Percentiles rank a stretch among this genome's conserved stretches.
Conservation (phyloP, 148 eudicot species). For the Selenicereus undatus region DNA sequence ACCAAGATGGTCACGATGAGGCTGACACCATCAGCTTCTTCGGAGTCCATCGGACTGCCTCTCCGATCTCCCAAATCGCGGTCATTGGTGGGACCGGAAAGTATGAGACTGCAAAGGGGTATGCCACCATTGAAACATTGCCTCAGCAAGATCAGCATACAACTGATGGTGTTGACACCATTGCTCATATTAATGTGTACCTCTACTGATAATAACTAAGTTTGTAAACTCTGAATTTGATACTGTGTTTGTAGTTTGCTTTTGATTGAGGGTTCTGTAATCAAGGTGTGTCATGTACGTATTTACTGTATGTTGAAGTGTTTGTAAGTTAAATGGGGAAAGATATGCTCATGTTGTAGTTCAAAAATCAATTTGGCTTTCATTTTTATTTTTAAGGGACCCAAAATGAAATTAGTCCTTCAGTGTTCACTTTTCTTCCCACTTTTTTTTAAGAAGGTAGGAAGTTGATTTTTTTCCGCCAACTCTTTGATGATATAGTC, state of each 20-base stretch:
- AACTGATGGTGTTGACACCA: constrained; percentile 90
- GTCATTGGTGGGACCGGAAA: constrained; percentile 85
- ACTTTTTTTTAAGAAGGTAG: too few relatives aligned
- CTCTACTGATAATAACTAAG: constrained; percentile 19
- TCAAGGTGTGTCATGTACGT: neutral
- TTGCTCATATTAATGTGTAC: constrained; percentile 64
- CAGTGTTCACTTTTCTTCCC: too few relatives aligned
- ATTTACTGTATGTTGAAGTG: neutral
- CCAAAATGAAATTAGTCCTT: too few relatives aligned
- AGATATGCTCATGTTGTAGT: neutral
- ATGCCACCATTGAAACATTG: constrained; percentile 74
- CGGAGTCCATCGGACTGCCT: constrained; percentile 81
- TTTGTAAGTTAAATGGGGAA: constrained; percentile 12
- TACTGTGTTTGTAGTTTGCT: neutral
- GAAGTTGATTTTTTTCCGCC: too few relatives aligned
- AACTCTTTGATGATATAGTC: too few relatives aligned
- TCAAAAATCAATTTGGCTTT: neutral
- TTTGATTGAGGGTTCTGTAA: neutral
- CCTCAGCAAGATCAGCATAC: constrained; percentile 80
- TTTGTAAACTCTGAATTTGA: neutral
- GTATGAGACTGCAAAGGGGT: constrained; percentile 83
- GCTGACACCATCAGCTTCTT: constrained; percentile 78
- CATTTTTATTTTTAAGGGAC: neutral
- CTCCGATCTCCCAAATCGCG: constrained; percentile 65
- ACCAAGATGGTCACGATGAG: constrained; percentile 39